A percentile compares a stretch with the other conserved stretches of the same genome.
Conservation (phyloP, 306 rosid genomes). For the Begonia loranthoides region DNA sequence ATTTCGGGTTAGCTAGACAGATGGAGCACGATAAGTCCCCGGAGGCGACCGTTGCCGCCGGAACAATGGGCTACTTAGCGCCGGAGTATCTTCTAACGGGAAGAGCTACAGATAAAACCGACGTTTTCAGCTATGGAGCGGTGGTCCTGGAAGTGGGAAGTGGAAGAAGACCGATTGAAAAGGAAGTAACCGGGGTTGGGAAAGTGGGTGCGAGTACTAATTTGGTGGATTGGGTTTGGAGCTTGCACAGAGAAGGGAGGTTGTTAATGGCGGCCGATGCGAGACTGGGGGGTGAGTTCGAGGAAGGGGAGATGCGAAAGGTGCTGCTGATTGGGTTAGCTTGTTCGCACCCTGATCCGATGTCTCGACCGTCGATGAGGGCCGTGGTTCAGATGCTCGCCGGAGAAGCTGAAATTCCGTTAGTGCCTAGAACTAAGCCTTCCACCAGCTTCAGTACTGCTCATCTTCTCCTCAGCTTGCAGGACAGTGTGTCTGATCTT, state of each 20-base stretch:
- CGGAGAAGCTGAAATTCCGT: slow-evolving; percentile 79
- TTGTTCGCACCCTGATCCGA: slow-evolving; percentile 82
- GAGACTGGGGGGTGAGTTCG: slow-evolving; percentile 48
- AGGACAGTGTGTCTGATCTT: slow-evolving; percentile 84
- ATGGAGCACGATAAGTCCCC: slow-evolving; percentile 94
- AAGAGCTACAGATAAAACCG: slow-evolving; percentile 79
- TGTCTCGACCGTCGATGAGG: slow-evolving; percentile 69
- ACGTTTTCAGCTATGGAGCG: slow-evolving; percentile 87
- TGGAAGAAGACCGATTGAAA: slow-evolving; percentile 90
- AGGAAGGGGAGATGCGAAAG: slow-evolving; percentile 58
- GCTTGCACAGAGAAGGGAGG: slow-evolving; percentile 64
- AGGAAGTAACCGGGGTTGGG: slow-evolving; percentile 30
- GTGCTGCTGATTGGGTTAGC: slow-evolving; percentile 62
- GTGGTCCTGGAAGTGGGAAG: slow-evolving; percentile 91
- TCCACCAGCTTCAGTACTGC: slow-evolving; percentile 58
- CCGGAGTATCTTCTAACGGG: slow-evolving; percentile 92
- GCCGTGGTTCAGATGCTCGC: slow-evolving; percentile 72
- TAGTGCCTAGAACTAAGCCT: slow-evolving; percentile 70
- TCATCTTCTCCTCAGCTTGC: slow-evolving; percentile 53
- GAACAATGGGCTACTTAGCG: slow-evolving; percentile 96
- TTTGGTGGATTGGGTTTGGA: slow-evolving; percentile 98
- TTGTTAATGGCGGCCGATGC: slow-evolving; percentile 52
- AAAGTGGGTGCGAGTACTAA: slow-evolving; percentile 42
- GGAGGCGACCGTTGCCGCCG: slow-evolving; percentile 93
- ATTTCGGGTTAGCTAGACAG: slow-evolving; percentile 92